Base-by-base conservation (phyloP, 805 yeast species). In the Wickerhamia fluorescens region DNA sequence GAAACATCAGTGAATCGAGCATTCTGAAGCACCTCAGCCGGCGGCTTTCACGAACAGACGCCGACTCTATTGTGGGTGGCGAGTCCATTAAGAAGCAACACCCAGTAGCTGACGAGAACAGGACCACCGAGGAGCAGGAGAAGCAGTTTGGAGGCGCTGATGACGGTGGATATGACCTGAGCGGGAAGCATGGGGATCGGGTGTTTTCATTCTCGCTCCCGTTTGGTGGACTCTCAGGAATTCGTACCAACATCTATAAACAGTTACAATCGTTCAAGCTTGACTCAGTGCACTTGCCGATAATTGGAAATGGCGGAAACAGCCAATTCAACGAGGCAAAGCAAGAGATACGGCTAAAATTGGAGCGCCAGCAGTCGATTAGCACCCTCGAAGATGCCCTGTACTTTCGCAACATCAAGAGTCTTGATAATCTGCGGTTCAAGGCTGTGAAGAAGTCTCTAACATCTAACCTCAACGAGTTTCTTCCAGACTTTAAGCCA, bases 391-490 rank as follows among this genome's bases (percentile, higher is more conserved):
- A 80, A 31, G 94, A 85, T 40, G 75, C 76, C 1, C 51, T 59
- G 8, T 56, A 72, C 18, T 84, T 71, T 49, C 63, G 59, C 29
- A 60, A 70, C 32, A 58, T 67, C 24, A 72, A 71, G 26, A 75
- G 76, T 5, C 64, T 74, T 19, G 88, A 77, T 34, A 78, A 79
- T 43, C 75, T 78, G 1, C 66, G 92, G 29, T 51, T 78, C 13
- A 59, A 78, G 15, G 95, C 95, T 0, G 68, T 87, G 28, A 73
- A 71, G 38, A 71, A 74, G 34, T 72, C 84, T 1, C 44, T 86
- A 4, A 60, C 69, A 10, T 68, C 76, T 10, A 71, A 66, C 26
- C 50, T 73, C 18, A 55, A 59, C 29, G 63, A 61, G 17, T 49
- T 62, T n/a, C 29, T 61, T 5, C 66, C 68, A 2, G 61, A 37